Percentiles rank a stretch among this genome's conserved stretches.
Conservation (phyloP, 441 rosid genomes). For the Caryocar brasiliense region DNA sequence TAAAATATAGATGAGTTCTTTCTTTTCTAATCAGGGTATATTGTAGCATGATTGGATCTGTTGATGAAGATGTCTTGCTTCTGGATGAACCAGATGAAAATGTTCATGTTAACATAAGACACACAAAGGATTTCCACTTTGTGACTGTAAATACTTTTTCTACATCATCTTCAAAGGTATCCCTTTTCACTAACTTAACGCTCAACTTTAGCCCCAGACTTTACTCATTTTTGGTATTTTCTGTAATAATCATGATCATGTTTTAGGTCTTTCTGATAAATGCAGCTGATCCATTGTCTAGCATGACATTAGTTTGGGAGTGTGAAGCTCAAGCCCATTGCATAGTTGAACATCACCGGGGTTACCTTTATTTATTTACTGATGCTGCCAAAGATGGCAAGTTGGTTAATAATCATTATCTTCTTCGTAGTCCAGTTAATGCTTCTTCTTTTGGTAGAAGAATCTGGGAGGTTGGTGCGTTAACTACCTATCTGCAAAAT, state of each 20-base stretch:
- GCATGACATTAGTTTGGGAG: constrained; percentile 74
- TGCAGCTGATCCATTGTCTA: constrained; percentile 85
- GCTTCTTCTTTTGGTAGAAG: constrained; percentile 40
- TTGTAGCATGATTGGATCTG: constrained; percentile 84
- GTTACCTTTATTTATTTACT: constrained; percentile 70
- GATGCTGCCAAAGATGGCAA: constrained; percentile 62
- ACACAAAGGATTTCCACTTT: constrained; percentile 81
- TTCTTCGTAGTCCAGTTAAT: constrained; percentile 48
- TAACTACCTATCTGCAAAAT: neutral
- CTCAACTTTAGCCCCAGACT: neutral
- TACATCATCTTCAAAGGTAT: constrained; percentile 69
- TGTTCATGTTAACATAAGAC: constrained; percentile 53
- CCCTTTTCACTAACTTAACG: neutral
- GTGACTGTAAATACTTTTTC: constrained; percentile 67
- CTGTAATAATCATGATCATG: constrained; percentile 25
- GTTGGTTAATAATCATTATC: constrained; percentile 59
- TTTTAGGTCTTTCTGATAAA: constrained; percentile 88
- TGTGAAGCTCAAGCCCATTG: constrained; percentile 76
- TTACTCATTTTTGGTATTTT: constrained; percentile 13
- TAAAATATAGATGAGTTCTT: constrained; percentile 1
- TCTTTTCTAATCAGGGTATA: constrained; percentile 43
- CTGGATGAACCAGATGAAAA: constrained; percentile 63
- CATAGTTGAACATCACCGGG: constrained; percentile 84
- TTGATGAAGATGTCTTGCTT: constrained; percentile 77
- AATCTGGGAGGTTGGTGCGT: constrained; percentile 71